Conservation (phyloP, 441 rosid genomes). For the Euphorbia celastroides region DNA sequence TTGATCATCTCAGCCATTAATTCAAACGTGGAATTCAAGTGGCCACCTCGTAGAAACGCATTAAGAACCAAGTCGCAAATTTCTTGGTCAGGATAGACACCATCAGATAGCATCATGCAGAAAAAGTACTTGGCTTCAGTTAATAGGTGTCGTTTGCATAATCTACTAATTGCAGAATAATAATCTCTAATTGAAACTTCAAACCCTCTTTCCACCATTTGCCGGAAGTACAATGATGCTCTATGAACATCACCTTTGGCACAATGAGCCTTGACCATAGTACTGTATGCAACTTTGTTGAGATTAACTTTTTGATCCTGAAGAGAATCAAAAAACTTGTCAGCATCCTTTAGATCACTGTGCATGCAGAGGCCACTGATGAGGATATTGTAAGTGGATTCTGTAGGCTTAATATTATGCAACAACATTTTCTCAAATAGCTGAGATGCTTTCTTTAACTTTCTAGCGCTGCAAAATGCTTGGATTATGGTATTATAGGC, state of each 20-base stretch:
- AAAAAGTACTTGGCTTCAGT: constrained; percentile 45
- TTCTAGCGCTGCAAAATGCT: constrained; percentile 39
- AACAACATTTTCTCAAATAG: constrained; percentile 40
- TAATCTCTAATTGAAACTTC: constrained; percentile 58
- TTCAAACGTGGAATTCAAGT: constrained; percentile 30
- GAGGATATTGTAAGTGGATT: constrained; percentile 58
- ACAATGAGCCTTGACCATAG: constrained; percentile 72
- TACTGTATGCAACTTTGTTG: constrained; percentile 54
- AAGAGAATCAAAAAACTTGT: constrained; percentile 42
- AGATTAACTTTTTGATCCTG: constrained; percentile 31
- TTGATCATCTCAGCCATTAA: constrained; percentile 42
- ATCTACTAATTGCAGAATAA: constrained; percentile 60
- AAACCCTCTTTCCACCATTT: constrained; percentile 53
- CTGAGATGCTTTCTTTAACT: constrained; percentile 38
- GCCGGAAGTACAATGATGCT: constrained; percentile 34
- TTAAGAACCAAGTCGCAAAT: constrained; percentile 46
- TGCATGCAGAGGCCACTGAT: constrained; percentile 50
- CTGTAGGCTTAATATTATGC: constrained; percentile 45
- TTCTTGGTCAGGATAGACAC: constrained; percentile 50
- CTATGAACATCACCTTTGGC: constrained; percentile 50
- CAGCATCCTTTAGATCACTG: constrained; percentile 47
- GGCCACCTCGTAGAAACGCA: constrained; percentile 31
- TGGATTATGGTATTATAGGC: constrained; percentile 64
- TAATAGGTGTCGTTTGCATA: constrained; percentile 45
- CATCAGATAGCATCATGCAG: constrained; percentile 46